Evolutionary conservation across 139 green algal genomes (phyloP).

Genomic region (Pseudopediastrum boryanum): DNA sequence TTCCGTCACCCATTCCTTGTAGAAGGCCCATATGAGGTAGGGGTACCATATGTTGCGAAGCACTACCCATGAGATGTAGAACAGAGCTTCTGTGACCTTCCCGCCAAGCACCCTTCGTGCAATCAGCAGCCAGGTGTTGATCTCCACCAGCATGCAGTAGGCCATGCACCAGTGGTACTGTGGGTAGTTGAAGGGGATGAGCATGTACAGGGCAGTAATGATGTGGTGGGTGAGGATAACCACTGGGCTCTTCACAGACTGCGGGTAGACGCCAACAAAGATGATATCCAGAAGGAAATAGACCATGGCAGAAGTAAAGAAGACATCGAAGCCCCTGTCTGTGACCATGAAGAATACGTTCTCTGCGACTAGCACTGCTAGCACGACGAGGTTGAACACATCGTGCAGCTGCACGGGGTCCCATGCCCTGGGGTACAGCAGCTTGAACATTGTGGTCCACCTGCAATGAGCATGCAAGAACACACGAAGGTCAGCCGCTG

Average conservation of each 20-base stretch:
- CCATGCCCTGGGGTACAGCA: constrained; percentile 22
- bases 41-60: constrained; percentile 63
- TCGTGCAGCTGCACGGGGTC: constrained; percentile 35
- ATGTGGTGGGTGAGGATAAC: constrained; percentile 64
- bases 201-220: constrained; percentile 46
- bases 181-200: constrained; percentile 64
- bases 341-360: constrained; percentile 26
- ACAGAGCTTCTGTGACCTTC: constrained; percentile 29
- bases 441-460: constrained; percentile 24
- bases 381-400: constrained; percentile 36
- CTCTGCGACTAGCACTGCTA: constrained; percentile 28
- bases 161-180: constrained; percentile 57
- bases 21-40: constrained; percentile 58
- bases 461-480: constrained; percentile 17
- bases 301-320: constrained; percentile 46
- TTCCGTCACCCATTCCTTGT: constrained; percentile 48
- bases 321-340: constrained; percentile 36
- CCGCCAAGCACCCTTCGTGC: constrained; percentile 45
- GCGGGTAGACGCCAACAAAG: constrained; percentile 43
- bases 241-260: constrained; percentile 55
- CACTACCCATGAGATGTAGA: constrained; percentile 59
- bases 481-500: constrained; percentile 30
- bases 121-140: constrained; percentile 70
- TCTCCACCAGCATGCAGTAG: constrained; percentile 49
- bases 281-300: constrained; percentile 52